Base-by-base conservation (phyloP, 345 rosid species). In the Eutrema japonicum region DNA sequence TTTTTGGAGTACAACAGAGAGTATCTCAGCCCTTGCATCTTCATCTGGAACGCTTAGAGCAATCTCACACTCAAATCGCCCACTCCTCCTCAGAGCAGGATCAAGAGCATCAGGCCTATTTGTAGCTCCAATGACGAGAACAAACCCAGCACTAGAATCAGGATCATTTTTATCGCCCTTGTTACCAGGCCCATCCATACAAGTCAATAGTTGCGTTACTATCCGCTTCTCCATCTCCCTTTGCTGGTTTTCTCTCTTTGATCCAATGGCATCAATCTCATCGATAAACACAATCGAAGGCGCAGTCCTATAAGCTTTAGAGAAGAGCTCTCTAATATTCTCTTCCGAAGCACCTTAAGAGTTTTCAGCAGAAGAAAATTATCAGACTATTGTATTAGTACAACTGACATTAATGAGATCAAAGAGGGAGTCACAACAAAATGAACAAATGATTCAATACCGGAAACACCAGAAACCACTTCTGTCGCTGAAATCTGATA, bases 41-140 rank as follows among this genome's bases (percentile, higher is more conserved):
- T 90, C 96, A 73, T 92, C 96, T 0, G 97, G 96, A 79, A 84
- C 92, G 53, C 85, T 85, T 50, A 95, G 87, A 70, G 69, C 83
- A 78, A 95, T 92, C 83, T 95, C 99, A 49, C 92, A 83, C 71
- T 90, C 98, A 82, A 95, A 95, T 70, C 99, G 78, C 56, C 99
- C 99, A 56, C 96, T 92, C 64, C 97, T 84, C 78, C 97, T 86
- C 16, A 95, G 75, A 43, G 96, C 96, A 73, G 91, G 79, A 77
- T 95, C 97, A 80, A 95, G 83, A 53, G 89, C 89, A 84, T 92
- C 93, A 18, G 97, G 96, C 76, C 97, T 87, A 73, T 92, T 95
- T 41, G 99, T 95, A 72, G 99, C 96, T 36, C 92, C 98, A 79
- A 95, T 90, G 49, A 95, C 96, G 43, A 95, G 93, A 80, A 95